A percentile compares a stretch with the other conserved stretches of the same genome.
phyloP scores from a whole-genome alignment of 805 yeast genomes.

The Sugiyamaella boreocaroliniensis region DNA sequence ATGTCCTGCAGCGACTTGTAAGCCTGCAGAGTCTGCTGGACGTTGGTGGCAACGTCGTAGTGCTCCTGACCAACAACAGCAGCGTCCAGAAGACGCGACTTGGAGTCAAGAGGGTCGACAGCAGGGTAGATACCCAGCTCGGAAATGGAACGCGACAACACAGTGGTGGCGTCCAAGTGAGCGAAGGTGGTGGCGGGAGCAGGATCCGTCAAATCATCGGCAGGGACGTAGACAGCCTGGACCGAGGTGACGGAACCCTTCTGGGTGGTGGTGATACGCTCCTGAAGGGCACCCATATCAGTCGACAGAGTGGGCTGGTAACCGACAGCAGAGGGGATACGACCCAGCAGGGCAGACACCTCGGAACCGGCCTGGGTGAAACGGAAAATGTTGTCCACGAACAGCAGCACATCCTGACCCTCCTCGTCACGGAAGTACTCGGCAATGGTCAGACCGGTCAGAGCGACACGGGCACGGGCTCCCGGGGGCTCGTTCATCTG shows the following conservation, averaged over 20 bases:
- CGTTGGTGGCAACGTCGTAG: conserved; percentile 88
- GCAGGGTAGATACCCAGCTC: conserved; percentile 99
- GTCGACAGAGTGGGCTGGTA: conserved; percentile 99
- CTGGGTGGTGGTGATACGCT: conserved; percentile 98
- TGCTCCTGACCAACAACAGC: conserved; percentile 98
- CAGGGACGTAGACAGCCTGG: conserved; percentile 99
- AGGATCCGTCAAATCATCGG: conserved; percentile 99
- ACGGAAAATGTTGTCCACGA: conserved; percentile 99
- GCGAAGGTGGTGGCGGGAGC: conserved; percentile 99
- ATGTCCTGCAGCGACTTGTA: conserved; percentile 99
- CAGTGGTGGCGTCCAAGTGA: conserved; percentile 99
- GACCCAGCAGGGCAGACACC: conserved; percentile 99
- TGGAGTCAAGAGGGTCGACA: conserved; percentile 99
- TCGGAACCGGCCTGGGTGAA: conserved; percentile 99
- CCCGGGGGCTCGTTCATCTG: conserved; percentile 99
- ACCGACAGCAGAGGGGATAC: conserved; percentile 99
- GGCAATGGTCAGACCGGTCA: conserved; percentile 99
- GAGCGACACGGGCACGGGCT: conserved; percentile 99
- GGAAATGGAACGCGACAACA: conserved; percentile 98
- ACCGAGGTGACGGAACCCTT: conserved; percentile 99
- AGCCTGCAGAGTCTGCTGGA: conserved; percentile 98
- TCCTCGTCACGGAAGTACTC: conserved; percentile 99
- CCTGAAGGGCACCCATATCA: conserved; percentile 99
- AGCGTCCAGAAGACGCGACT: conserved; percentile 96
- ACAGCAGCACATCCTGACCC: conserved; percentile 99